Percentiles rank a stretch among this genome's conserved stretches.
These are phyloP conservation scores for Fusarium pseudoanthophilum DNA, from an alignment of 2,329 filamentous ascomycete genomes.

Conservation along the genomic window DNA sequence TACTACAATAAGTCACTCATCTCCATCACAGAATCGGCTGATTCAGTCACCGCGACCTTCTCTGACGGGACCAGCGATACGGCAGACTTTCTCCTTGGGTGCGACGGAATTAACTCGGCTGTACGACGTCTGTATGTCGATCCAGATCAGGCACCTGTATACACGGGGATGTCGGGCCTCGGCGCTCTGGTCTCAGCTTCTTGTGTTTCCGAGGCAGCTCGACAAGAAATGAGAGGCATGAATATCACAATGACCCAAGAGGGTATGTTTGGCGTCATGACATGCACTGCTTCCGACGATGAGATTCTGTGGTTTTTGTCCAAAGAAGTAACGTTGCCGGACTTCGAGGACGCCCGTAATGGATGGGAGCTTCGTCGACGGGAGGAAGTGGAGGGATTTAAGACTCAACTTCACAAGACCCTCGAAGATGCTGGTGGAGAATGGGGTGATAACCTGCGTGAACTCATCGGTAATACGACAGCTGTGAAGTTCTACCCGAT, in stretches of 20 bases:
- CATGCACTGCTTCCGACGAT: not conserved
- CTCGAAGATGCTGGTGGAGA: not conserved
- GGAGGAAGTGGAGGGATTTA: not conserved
- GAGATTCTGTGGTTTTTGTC: constrained; percentile 1
- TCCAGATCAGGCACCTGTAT: not conserved
- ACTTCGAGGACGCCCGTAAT: not conserved
- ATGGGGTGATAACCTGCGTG: not conserved
- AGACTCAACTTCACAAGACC: not conserved
- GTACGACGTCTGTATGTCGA: not conserved
- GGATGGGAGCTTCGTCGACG: not conserved
- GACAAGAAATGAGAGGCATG: not conserved
- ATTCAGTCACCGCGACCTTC: not conserved
- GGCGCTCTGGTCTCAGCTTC: not conserved
- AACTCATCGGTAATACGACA: not conserved
- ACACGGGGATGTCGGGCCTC: not conserved
- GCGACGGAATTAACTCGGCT: not conserved
- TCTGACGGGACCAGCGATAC: not conserved
- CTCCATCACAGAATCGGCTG: not conserved
- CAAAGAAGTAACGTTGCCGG: not conserved
- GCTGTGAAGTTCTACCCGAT: not conserved
- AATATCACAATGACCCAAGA: constrained; percentile 1
- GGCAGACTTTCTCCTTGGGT: not conserved
- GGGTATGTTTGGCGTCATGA: not conserved
- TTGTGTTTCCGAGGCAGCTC: not conserved
- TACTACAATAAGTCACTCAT: not conserved